Evolutionary conservation across 208 protist species (phyloP), one percentile per base, ranked within the genome.

Genomic region (Acanthamoeba culbertsoni): DNA sequence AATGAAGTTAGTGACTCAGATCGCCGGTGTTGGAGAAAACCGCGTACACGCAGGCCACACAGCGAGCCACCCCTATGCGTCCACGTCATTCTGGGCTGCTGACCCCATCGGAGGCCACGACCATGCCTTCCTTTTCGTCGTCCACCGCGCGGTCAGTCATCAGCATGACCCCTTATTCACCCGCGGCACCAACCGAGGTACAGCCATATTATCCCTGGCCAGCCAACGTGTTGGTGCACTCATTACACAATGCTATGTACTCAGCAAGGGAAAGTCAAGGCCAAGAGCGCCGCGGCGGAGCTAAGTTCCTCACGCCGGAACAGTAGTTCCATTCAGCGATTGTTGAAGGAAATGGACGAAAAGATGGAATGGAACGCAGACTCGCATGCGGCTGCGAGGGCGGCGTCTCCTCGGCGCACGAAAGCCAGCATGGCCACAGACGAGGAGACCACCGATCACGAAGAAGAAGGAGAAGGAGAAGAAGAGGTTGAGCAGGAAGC

Each of bases 321-420:
- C 37, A 26, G 43, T 12, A 42, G 71, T 2, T 79, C 71, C 35
- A 79, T 79, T 42, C 71, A 79, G n/a, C 10, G 42, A 33, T 51
- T 79, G 20, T 42, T 79, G 26, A 23, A 51, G 71, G 71, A 79
- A 12, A 79, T 79, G 71, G 71, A 79, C 42, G 42, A 79, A 48
- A 79, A 79, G 40, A 79, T 79, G 71, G 71, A 79, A 31, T 79
- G 71, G 71, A 12, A n/a, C 5, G 71, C 42, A 16, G 71, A 79
- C 23, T 79, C 71, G 7, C 71, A 79, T 33, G 16, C 59, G 7
- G 8, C 16, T 68, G 7, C 33, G 23, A 35, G 10, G 33, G 42
- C 20, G 12, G n/a, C 35, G 71, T 42, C 35, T 5, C 71, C 20
- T 42, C 20, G 65, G 35, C 10, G 14, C 18, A 18, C 37, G 26